Conservation (phyloP, 164 flowering plant species). For the Macadamia integrifolia region DNA sequence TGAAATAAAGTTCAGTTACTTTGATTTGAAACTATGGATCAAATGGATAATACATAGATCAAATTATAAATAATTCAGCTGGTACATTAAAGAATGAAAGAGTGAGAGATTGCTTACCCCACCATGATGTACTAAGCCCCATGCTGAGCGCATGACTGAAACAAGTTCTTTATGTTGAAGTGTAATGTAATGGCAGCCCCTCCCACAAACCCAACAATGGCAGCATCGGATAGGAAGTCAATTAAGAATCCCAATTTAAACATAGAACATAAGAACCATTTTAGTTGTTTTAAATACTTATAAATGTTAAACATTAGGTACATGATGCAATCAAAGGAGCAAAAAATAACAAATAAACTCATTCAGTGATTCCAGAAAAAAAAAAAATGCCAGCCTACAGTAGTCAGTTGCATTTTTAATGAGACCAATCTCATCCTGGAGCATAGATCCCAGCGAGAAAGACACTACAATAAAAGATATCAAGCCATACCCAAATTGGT, state of each 20-base stretch:
- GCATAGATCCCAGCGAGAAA: conserved; percentile 71
- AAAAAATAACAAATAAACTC: neutral
- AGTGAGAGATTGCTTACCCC: conserved; percentile 30
- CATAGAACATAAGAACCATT: neutral
- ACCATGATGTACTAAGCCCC: conserved; percentile 56
- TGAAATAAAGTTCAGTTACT: conserved; percentile 5
- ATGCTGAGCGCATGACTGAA: conserved; percentile 70
- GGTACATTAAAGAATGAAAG: neutral
- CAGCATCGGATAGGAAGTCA: conserved; percentile 94
- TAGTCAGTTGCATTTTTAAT: conserved; percentile 38
- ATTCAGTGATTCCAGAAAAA: conserved; percentile 84
- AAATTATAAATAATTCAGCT: neutral
- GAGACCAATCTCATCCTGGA: conserved; percentile 63
- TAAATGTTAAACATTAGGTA: neutral
- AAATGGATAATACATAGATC: neutral
- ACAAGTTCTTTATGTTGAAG: conserved; percentile 67
- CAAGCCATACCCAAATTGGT: too few relatives aligned
- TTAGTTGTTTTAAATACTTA: neutral
- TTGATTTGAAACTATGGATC: neutral
- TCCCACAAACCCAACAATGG: conserved; percentile 94
- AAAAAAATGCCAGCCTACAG: conserved; percentile 75
- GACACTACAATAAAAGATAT: conserved; percentile 67
- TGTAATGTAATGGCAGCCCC: conserved; percentile 96
- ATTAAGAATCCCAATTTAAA: conserved; percentile 86
- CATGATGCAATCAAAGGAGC: neutral